A percentile compares a stretch with the other conserved stretches of the same genome.
Evolutionary conservation across 257 asterid species (phyloP).

Genomic region (Buddleja alternifolia): DNA sequence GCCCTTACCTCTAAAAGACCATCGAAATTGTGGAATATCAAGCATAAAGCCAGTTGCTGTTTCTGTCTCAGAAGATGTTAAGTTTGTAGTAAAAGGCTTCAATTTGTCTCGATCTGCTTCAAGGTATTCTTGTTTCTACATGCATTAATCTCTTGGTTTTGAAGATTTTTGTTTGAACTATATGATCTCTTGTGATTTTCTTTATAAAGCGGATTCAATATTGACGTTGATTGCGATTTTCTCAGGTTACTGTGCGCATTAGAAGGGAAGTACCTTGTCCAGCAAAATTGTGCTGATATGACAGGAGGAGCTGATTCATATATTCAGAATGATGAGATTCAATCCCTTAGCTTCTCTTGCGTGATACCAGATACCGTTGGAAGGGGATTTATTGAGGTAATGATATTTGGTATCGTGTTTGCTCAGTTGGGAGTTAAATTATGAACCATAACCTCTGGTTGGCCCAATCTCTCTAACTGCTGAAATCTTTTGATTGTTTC

Average conservation of each 20-base stretch:
- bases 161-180: constrained; percentile 17
- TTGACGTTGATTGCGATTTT: constrained; percentile 24
- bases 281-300: constrained; percentile 59
- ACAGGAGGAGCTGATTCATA: constrained; percentile 46
- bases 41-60: constrained; percentile 87
- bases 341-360: constrained; percentile 74
- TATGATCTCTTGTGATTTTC: constrained; percentile 11
- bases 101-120: constrained; percentile 66
- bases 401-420: background rate
- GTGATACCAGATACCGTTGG: constrained; percentile 66
- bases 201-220: constrained; percentile 1
- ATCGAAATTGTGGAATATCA: constrained; percentile 59
- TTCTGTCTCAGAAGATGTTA: constrained; percentile 61
- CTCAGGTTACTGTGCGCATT: constrained; percentile 74
- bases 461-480: background rate
- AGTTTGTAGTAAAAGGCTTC: constrained; percentile 75
- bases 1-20: constrained; percentile 49
- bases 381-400: constrained; percentile 97
- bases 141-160: constrained; percentile 20
- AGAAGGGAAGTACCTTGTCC: constrained; percentile 75
- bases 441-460: background rate
- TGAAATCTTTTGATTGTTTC: constrained; percentile 8
- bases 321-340: constrained; percentile 53
- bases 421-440: background rate
- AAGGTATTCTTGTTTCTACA: constrained; percentile 53